These are phyloP conservation scores for Auriscalpium orientale DNA, from an alignment of 768 basidiomycete species.

Conservation along the genomic window DNA sequence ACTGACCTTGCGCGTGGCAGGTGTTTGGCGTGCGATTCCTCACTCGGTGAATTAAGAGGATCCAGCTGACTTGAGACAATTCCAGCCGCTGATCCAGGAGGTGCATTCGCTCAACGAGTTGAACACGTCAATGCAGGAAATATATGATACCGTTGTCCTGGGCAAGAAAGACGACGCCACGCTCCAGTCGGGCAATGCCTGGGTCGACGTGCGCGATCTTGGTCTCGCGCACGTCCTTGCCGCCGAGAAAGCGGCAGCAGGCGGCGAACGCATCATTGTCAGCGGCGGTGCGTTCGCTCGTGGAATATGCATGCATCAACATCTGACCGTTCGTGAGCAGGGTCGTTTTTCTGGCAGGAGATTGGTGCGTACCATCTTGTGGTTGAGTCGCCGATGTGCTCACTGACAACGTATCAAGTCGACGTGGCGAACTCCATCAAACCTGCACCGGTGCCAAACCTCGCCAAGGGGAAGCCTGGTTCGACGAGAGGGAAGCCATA, in stretches of 20 bases:
- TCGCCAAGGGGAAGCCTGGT: background rate
- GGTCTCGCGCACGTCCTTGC: constrained; percentile 19
- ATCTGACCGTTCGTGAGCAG: background rate
- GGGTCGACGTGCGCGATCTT: constrained; percentile 27
- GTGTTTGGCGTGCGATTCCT: too few species aligned
- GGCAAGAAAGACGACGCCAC: background rate
- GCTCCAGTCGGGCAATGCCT: background rate
- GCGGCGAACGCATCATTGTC: constrained; percentile 29
- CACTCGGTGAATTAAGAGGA: too few species aligned
- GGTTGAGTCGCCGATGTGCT: background rate
- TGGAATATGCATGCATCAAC: background rate
- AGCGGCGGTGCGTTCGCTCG: background rate
- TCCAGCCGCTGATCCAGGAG: constrained; percentile 19
- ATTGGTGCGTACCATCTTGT: background rate
- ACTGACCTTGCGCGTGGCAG: background rate
- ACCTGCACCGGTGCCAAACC: background rate
- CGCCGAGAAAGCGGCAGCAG: constrained; percentile 20
- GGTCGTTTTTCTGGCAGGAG: constrained; percentile 2
- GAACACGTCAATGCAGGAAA: constrained; percentile 23
- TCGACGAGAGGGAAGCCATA: background rate
- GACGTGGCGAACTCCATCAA: background rate
- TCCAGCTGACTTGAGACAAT: too few species aligned
- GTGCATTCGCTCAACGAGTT: constrained; percentile 22
- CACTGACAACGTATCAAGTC: background rate
- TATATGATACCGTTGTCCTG: constrained; percentile 2